These are phyloP conservation scores for Fusarium citri DNA, from an alignment of 2,329 filamentous ascomycete genomes.

Conservation along the genomic window DNA sequence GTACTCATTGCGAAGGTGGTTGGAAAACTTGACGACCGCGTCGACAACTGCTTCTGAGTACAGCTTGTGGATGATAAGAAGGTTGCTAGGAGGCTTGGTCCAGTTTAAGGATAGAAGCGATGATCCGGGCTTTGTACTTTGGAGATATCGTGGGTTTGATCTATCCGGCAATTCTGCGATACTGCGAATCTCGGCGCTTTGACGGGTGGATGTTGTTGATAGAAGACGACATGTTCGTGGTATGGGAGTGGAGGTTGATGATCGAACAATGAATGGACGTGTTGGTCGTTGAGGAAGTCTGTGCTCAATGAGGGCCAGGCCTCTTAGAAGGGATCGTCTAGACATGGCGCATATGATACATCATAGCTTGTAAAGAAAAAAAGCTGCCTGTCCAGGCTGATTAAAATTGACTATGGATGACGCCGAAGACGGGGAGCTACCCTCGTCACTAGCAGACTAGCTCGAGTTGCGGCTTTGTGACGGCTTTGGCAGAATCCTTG, in stretches of 20 bases:
- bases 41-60: conserved; percentile 64
- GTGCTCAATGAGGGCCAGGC: conserved; percentile 26
- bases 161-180: conserved; percentile 51
- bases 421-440: conserved; percentile 31
- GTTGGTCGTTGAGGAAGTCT: conserved; percentile 1
- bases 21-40: conserved; percentile 68
- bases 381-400: conserved; percentile 5
- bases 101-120: conserved; percentile 67
- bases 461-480: conserved; percentile 20
- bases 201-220: conserved; percentile 57
- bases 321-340: conserved; percentile 29
- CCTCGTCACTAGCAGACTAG: neutral
- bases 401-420: conserved; percentile 33
- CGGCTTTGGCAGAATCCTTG: conserved; percentile 30
- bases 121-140: conserved; percentile 59
- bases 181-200: conserved; percentile 51
- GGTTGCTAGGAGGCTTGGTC: conserved; percentile 65
- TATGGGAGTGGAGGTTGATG: neutral
- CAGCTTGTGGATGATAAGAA: conserved; percentile 70
- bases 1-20: conserved; percentile 83
- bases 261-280: neutral
- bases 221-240: conserved; percentile 55
- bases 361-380: conserved; percentile 21
- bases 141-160: conserved; percentile 52
- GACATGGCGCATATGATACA: conserved; percentile 35